Percentiles rank a stretch among this genome's conserved stretches.
These are phyloP conservation scores for Brassica carinata DNA, from an alignment of 345 rosid genomes.

Conservation along the genomic window DNA sequence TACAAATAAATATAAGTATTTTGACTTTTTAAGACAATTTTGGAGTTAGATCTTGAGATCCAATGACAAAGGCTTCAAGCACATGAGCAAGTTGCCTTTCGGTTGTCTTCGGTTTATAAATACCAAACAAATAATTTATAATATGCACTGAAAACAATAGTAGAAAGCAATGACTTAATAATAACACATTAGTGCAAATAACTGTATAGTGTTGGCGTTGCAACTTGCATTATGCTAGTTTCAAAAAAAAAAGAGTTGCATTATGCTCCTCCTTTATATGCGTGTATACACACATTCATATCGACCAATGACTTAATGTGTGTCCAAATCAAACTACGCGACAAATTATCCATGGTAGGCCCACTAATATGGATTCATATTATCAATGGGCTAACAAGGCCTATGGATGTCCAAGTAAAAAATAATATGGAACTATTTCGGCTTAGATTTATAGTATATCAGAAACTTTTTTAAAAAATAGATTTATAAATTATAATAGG, in stretches of 20 bases:
- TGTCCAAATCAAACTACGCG: not conserved
- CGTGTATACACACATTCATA: not conserved
- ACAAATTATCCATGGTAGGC: not conserved
- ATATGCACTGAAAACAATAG: not conserved
- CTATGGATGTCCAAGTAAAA: not conserved
- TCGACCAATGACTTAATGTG: not conserved
- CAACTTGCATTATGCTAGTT: not conserved
- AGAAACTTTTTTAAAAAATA: not conserved
- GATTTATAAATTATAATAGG: not conserved
- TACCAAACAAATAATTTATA: constrained; percentile 7
- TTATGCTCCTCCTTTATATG: not conserved
- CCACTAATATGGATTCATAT: not conserved
- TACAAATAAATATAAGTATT: not conserved
- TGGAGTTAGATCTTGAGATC: constrained; percentile 38
- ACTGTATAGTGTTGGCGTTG: not conserved
- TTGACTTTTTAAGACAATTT: constrained; percentile 25
- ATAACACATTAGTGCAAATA: not conserved
- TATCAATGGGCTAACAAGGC: not conserved
- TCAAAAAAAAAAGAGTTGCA: not conserved
- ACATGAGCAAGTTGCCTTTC: constrained; percentile 38
- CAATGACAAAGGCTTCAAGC: constrained; percentile 30
- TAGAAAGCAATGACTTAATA: not conserved
- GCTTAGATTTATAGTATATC: not conserved
- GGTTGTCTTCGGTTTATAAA: constrained; percentile 11
- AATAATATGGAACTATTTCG: not conserved